Base-by-base conservation (phyloP, 441 rosid species). In the Oxalis stricta region DNA sequence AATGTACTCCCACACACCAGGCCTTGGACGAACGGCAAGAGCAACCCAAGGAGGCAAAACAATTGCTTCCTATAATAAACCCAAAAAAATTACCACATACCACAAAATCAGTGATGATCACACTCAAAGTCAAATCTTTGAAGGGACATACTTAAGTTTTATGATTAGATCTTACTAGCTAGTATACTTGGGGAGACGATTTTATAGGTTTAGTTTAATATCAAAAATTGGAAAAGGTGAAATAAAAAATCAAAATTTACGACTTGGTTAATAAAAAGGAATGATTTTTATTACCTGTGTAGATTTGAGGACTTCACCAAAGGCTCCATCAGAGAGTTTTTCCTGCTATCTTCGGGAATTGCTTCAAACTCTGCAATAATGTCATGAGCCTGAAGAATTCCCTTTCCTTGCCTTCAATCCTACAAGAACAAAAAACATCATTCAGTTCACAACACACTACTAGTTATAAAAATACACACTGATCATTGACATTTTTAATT, bases 1-100 rank as follows among this genome's bases (percentile, higher is more conserved):
- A n/a, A 88, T 41, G 66, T 84, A 74, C 32, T 88, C 97, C 97
- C 97, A 84, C 10, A 88, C 94, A 38, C 97, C 97, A 35, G 95
- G 97, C 53, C 92, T 72, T 7, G 88, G 94, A 18, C 97, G 82
- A 21, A 88, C 87, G 22, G 97, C 95, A 23, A 88, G 80, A 10
- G 85, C 94, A 33, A 88, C 76, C 92, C 87, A 77, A 15, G 97
- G 94, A 33, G 95, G 78, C 59, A 70, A 57, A 53, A 84, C 85
- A 11, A 88, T 75, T 9, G 95, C 92, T 82, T 88, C 97, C 97
- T 84, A 34, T 44, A 31, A 50, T 24, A 2, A 26, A 46, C 57
- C 9, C 13, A 52, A 19, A 51, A 47, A 55, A n/a, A 30, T 10
- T 20, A 38, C 14, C 6, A 46, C 44, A 10, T 22, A 36, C 38